Evolutionary conservation across 345 rosid species (phyloP).

Genomic region (Raphanus raphanistrum): DNA sequence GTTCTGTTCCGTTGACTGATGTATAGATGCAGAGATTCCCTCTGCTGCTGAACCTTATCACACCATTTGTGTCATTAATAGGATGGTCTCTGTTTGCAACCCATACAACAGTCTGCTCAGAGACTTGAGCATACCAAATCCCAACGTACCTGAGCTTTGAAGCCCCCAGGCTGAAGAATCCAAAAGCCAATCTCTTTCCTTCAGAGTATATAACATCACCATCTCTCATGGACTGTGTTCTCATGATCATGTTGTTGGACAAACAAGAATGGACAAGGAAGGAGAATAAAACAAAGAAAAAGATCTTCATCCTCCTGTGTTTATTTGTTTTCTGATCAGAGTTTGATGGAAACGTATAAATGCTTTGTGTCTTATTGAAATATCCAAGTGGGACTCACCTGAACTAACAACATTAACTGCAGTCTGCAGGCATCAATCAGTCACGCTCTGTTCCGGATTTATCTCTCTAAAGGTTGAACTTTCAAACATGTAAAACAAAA

Average conservation of each 20-base stretch:
- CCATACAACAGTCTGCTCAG: conserved; percentile 61
- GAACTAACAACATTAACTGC: conserved; percentile 32
- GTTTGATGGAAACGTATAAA: conserved; percentile 26
- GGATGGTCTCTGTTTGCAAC: conserved; percentile 75
- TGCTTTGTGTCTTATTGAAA: conserved; percentile 12
- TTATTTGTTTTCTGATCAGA: conserved; percentile 20
- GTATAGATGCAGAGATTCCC: conserved; percentile 46
- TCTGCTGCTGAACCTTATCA: conserved; percentile 41
- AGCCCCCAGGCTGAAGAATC: conserved; percentile 58
- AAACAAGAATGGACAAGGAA: conserved; percentile 24
- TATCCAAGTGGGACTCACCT: conserved; percentile 20
- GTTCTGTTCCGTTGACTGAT: conserved; percentile 31
- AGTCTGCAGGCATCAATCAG: neutral
- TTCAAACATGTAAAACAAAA: neutral
- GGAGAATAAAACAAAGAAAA: conserved; percentile 22
- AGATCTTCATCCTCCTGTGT: conserved; percentile 17
- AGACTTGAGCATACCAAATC: conserved; percentile 63
- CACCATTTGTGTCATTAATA: conserved; percentile 46
- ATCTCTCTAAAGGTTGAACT: conserved; percentile 17
- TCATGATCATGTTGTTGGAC: conserved; percentile 36
- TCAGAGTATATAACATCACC: conserved; percentile 48
- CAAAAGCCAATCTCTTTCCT: conserved; percentile 48
- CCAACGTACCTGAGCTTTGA: conserved; percentile 66
- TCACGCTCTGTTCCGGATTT: conserved; percentile 10
- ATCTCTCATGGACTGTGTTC: conserved; percentile 44